Percentiles rank a stretch among this genome's conserved stretches.
Conservation (phyloP, 2,329 filamentous ascomycete species). For the Clonostachys rosea region DNA sequence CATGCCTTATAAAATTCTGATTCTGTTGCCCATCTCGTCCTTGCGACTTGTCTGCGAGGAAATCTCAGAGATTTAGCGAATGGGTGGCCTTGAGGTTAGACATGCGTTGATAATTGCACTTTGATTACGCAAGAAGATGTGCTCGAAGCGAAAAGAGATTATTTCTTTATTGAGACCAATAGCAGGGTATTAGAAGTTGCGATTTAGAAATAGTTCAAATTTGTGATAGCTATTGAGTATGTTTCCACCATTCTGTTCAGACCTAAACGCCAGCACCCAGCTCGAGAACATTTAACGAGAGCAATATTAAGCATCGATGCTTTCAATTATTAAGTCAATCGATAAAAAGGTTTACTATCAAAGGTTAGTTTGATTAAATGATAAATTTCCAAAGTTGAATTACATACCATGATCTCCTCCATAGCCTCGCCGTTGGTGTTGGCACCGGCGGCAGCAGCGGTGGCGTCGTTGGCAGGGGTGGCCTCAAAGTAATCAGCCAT, state of each 20-base stretch:
- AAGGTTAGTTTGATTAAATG: too few relatives aligned
- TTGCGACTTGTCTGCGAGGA: too few relatives aligned
- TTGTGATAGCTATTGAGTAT: too few relatives aligned
- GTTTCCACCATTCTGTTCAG: too few relatives aligned
- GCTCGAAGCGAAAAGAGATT: not conserved
- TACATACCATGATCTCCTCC: constrained; percentile 55
- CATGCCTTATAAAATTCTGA: too few relatives aligned
- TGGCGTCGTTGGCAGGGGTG: constrained; percentile 36
- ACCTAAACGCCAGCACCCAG: too few relatives aligned
- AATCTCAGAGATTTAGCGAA: too few relatives aligned
- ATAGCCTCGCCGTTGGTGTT: constrained; percentile 49
- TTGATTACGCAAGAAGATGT: not conserved
- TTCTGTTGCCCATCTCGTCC: too few relatives aligned
- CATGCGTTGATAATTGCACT: not conserved
- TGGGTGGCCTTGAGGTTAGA: too few relatives aligned
- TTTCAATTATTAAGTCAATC: not conserved
- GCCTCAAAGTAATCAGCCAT: constrained; percentile 91
- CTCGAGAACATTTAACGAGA: too few relatives aligned
- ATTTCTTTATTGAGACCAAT: not conserved
- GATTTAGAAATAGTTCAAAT: too few relatives aligned
- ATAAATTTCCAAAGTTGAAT: not conserved
- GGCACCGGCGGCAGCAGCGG: constrained; percentile 38
- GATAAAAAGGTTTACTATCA: not conserved
- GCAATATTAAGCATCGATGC: not conserved
- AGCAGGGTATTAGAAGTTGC: not conserved